Evolutionary conservation across 1,284 basidiomycete genomes (phyloP).

Genomic region (Cystobasidium sp.): DNA sequence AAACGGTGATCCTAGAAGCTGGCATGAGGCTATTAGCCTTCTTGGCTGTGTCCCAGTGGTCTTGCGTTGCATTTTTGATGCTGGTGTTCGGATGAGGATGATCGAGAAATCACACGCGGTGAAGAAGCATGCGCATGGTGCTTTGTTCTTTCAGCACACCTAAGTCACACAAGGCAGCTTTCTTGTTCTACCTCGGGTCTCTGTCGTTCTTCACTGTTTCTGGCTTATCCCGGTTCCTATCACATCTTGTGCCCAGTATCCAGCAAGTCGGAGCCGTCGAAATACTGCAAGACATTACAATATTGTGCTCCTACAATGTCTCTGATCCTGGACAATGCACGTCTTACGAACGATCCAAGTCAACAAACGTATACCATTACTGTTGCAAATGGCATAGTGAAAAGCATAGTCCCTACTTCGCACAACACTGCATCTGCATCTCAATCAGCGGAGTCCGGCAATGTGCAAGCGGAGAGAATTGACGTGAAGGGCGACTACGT

Average conservation of each 20-base stretch:
- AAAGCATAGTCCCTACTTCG: constrained; percentile 17
- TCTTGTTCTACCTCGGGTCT: no score
- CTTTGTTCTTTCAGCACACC: no score
- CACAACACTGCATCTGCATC: neutral
- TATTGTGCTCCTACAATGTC: neutral
- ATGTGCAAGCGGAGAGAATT: constrained; percentile 33
- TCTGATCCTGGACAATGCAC: constrained; percentile 44
- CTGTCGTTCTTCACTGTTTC: no score
- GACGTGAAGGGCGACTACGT: constrained; percentile 32
- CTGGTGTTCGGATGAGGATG: no score
- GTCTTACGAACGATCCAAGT: constrained; percentile 47
- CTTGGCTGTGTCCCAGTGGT: no score
- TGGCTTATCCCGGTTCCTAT: no score
- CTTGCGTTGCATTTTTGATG: no score
- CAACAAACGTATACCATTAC: constrained; percentile 45
- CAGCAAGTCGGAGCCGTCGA: neutral
- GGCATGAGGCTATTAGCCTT: no score
- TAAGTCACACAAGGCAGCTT: no score
- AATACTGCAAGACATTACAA: neutral
- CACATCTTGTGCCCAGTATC: neutral
- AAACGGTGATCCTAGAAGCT: no score
- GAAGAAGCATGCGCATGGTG: no score
- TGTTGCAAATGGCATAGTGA: constrained; percentile 45
- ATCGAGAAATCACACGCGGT: no score
- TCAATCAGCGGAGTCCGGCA: neutral